Evolutionary conservation across 805 yeast genomes (phyloP).

Genomic region (Starmerella khaoyaiensis): DNA sequence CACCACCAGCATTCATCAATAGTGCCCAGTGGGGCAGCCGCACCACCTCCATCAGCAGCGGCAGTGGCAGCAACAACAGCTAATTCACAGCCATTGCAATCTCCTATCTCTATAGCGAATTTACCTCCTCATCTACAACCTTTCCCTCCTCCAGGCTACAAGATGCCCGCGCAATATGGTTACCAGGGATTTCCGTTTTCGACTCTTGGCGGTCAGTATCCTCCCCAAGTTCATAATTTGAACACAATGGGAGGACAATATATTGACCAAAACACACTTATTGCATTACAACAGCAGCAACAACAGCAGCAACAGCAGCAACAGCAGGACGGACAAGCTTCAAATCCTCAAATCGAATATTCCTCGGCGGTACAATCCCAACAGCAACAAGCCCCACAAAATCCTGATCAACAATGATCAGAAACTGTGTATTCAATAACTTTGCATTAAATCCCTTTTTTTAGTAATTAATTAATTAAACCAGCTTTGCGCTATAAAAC

Average conservation of each 20-base stretch:
- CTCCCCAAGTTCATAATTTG: constrained; percentile 5
- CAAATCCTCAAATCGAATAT: no score
- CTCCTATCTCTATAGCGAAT: constrained; percentile 3
- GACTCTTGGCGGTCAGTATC: constrained; percentile 6
- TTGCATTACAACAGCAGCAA: constrained; percentile 13
- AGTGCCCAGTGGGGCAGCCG: no score
- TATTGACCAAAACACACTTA: constrained; percentile 5
- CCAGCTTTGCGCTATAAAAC: no score
- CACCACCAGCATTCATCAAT: neutral
- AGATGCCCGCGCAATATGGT: constrained; percentile 15
- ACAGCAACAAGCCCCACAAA: no score
- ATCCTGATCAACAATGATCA: no score
- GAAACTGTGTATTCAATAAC: constrained; percentile 1
- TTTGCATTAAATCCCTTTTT: no score
- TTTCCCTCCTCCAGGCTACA: constrained; percentile 13
- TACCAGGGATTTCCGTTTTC: constrained; percentile 14
- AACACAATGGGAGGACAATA: constrained; percentile 7
- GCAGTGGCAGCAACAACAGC: neutral
- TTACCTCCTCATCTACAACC: constrained; percentile 17
- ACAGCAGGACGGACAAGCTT: no score
- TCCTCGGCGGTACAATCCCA: no score
- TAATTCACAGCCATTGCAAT: constrained; percentile 6
- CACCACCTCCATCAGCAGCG: neutral
- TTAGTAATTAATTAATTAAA: no score
- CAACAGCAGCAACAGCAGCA: constrained; percentile 5